These are phyloP conservation scores for Coprinopsis strossmayeri DNA, from an alignment of 768 basidiomycete species.

Conservation along the genomic window DNA sequence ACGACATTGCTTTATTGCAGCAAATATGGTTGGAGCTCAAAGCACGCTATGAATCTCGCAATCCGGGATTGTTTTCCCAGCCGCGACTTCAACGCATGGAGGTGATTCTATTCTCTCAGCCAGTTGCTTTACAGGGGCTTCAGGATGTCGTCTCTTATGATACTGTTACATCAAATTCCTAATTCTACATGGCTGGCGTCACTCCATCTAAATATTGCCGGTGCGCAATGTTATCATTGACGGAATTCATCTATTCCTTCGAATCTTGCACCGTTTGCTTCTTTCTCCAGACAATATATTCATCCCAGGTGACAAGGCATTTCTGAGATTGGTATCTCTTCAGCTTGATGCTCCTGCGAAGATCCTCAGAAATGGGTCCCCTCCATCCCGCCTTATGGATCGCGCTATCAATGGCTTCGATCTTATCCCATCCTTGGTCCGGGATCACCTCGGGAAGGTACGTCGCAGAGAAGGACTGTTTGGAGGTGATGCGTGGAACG, in stretches of 20 bases:
- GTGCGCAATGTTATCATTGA: too few species aligned
- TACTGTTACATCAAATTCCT: too few species aligned
- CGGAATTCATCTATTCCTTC: constrained; percentile 1
- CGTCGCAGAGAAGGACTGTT: constrained; percentile 70
- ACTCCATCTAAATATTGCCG: too few species aligned
- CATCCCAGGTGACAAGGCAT: constrained; percentile 64
- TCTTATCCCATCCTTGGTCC: constrained; percentile 91
- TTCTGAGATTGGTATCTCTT: constrained; percentile 77
- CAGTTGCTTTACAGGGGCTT: neutral
- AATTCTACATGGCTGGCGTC: too few species aligned
- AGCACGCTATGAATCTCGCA: constrained; percentile 39
- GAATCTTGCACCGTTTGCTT: constrained; percentile 23
- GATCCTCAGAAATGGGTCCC: constrained; percentile 74
- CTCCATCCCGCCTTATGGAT: constrained; percentile 92
- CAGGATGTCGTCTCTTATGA: too few species aligned
- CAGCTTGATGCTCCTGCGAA: constrained; percentile 68
- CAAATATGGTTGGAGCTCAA: constrained; percentile 53
- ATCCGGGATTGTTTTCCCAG: constrained; percentile 4
- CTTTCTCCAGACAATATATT: constrained; percentile 72
- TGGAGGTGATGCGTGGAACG: constrained; percentile 47
- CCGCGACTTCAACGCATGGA: constrained; percentile 5
- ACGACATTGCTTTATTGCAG: constrained; percentile 44
- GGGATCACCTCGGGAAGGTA: constrained; percentile 91
- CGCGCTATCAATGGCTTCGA: constrained; percentile 85
- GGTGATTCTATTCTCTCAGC: neutral